These are phyloP conservation scores for Phaeolepiota aurea DNA, from an alignment of 768 basidiomycete genomes.

Conservation along the genomic window DNA sequence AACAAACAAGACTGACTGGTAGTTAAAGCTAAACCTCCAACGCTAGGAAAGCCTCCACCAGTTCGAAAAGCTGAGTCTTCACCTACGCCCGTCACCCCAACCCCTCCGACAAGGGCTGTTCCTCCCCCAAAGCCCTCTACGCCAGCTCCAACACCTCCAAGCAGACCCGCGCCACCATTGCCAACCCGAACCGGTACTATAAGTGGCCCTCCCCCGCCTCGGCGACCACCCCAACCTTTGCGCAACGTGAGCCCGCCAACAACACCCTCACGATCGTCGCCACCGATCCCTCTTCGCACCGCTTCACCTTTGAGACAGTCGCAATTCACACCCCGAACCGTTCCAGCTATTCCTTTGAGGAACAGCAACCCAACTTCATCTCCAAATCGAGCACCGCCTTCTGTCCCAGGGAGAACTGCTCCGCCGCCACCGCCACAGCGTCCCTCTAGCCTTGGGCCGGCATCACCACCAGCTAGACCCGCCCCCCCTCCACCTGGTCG, in stretches of 20 bases:
- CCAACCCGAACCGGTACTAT: slow-evolving; percentile 18
- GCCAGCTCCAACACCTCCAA: slow-evolving; percentile 25
- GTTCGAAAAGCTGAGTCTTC: slow-evolving; percentile 43
- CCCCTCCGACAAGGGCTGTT: slow-evolving; percentile 23
- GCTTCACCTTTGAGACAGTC: slow-evolving; percentile 22
- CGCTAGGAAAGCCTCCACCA: slow-evolving; percentile 58
- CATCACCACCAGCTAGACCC: slow-evolving; percentile 8
- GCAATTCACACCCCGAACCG: slow-evolving; percentile 17
- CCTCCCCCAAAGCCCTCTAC: slow-evolving; percentile 16
- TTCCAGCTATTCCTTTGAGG: slow-evolving; percentile 26
- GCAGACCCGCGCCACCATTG: slow-evolving; percentile 17
- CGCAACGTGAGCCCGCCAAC: slow-evolving; percentile 23
- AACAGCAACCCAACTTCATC: slow-evolving; percentile 17
- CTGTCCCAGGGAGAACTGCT: slow-evolving; percentile 21
- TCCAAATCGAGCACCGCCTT: slow-evolving; percentile 35
- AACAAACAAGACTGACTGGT: too few relatives aligned
- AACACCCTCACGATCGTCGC: slow-evolving; percentile 29
- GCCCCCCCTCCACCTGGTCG: slow-evolving; percentile 18
- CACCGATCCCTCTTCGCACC: slow-evolving; percentile 31
- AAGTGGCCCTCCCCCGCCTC: slow-evolving; percentile 30
- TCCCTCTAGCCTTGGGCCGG: not conserved
- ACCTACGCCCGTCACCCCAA: too few relatives aligned
- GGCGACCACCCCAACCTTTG: slow-evolving; percentile 29
- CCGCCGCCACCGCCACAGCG: slow-evolving; percentile 33
- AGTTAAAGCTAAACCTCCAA: slow-evolving; percentile 52